phyloP scores from a whole-genome alignment of 371 early-diverging fungal species.

The Chytridium lagenaria region DNA sequence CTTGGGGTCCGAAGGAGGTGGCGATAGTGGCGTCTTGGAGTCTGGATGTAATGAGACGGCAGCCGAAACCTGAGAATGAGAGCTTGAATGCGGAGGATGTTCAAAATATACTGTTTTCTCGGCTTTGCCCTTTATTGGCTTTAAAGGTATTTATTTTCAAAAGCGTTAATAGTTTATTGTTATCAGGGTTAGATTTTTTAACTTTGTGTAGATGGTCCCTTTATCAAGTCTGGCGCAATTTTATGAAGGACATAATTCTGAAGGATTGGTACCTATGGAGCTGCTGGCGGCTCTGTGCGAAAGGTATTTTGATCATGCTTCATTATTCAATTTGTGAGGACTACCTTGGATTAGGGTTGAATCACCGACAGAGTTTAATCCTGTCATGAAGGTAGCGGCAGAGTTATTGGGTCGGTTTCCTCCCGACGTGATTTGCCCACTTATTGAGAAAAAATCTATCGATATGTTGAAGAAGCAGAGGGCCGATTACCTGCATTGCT shows the following conservation, averaged over 20 bases:
- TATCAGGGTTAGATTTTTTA: neutral
- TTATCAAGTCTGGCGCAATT: too few species aligned
- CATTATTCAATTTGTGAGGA: too few species aligned
- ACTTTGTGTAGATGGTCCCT: too few species aligned
- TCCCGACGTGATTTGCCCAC: neutral
- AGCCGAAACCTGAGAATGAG: neutral
- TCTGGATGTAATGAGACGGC: neutral
- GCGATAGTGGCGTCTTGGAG: neutral
- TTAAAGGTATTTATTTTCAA: conserved; percentile 4
- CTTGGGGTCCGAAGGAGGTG: neutral
- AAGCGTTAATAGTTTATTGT: neutral
- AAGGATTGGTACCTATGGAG: too few species aligned
- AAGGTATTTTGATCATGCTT: too few species aligned
- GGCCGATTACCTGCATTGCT: neutral
- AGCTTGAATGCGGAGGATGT: neutral
- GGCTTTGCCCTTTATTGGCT: conserved; percentile 4
- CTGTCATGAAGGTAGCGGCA: conserved; percentile 12
- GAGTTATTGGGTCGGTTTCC: conserved; percentile 11
- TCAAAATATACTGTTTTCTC: neutral
- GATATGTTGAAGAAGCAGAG: neutral
- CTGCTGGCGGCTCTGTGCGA: too few species aligned
- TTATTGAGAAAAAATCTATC: neutral
- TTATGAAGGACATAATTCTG: too few species aligned
- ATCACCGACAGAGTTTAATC: neutral
- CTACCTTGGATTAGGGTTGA: conserved; percentile 9